A percentile compares a stretch with the other conserved stretches of the same genome.
Evolutionary conservation across 495 filamentous ascomycete genomes (phyloP).

Genomic region (Pyrenopolyporus hunteri): DNA sequence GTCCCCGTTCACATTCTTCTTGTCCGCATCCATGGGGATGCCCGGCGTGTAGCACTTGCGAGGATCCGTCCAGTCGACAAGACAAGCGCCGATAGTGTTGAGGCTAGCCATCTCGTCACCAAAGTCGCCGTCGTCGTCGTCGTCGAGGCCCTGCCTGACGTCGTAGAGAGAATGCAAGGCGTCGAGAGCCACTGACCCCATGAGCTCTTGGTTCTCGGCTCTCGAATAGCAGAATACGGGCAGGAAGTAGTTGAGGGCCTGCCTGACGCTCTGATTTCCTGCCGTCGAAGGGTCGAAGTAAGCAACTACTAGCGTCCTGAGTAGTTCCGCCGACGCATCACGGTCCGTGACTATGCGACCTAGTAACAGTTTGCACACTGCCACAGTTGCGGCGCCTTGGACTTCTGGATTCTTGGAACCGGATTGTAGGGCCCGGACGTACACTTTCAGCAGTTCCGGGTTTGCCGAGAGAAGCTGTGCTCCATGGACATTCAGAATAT

Average conservation of each 20-base stretch:
- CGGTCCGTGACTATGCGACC: conserved; percentile 67
- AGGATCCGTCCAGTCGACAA: conserved; percentile 96
- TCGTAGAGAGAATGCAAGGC: conserved; percentile 69
- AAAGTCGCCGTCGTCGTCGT: conserved; percentile 80
- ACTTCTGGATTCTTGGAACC: conserved; percentile 71
- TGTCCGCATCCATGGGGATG: conserved; percentile 62
- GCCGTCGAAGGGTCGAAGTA: conserved; percentile 91
- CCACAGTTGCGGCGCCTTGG: conserved; percentile 80
- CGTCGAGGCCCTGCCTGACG: conserved; percentile 72
- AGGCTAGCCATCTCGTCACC: conserved; percentile 82
- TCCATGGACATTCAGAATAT: conserved; percentile 88
- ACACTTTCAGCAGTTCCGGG: conserved; percentile 73
- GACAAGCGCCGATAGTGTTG: conserved; percentile 72
- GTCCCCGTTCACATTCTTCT: conserved; percentile 66
- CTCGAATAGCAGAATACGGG: conserved; percentile 91
- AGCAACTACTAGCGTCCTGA: conserved; percentile 79
- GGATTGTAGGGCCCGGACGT: conserved; percentile 75
- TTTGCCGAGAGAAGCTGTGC: conserved; percentile 68
- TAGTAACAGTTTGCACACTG: conserved; percentile 85
- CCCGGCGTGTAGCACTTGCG: conserved; percentile 79
- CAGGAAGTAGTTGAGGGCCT: conserved; percentile 92
- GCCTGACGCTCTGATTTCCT: conserved; percentile 83
- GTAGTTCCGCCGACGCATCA: conserved; percentile 66
- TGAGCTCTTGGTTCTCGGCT: conserved; percentile 76
- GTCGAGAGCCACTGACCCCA: conserved; percentile 72